phyloP scores from a whole-genome alignment of 2,329 filamentous ascomycete genomes.

The Fusarium sororula region DNA sequence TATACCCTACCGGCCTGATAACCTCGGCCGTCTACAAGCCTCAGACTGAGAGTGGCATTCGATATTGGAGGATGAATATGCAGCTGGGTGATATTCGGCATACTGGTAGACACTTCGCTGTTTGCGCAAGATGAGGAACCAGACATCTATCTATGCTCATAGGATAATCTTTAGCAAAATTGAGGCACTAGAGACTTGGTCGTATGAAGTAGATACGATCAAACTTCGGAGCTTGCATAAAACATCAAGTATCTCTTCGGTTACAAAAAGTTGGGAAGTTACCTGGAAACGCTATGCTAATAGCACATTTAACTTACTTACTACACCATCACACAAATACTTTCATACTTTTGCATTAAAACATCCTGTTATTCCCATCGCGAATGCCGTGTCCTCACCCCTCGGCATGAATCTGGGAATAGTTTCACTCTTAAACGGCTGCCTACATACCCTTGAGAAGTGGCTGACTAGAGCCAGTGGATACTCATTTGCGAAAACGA shows the following conservation, averaged over 20 bases:
- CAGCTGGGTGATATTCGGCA: rapidly evolving
- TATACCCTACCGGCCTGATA: rapidly evolving
- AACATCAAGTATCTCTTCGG: rapidly evolving
- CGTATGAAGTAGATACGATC: rapidly evolving
- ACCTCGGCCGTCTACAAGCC: rapidly evolving
- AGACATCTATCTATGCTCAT: not conserved
- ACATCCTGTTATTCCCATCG: rapidly evolving
- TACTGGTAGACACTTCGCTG: no score
- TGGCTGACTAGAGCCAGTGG: slow-evolving; percentile 12
- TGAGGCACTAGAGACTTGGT: not conserved
- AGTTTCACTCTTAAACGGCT: not conserved
- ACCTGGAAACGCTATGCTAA: rapidly evolving
- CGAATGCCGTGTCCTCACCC: no score
- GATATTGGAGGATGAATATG: not conserved
- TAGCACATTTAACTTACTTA: not conserved
- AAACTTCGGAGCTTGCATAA: rapidly evolving
- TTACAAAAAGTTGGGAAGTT: not conserved
- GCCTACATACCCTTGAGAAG: not conserved
- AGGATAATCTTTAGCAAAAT: rapidly evolving
- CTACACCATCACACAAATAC: rapidly evolving
- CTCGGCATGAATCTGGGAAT: not conserved
- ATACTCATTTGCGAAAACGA: slow-evolving; percentile 12
- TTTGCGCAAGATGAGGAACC: no score
- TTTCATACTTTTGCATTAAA: not conserved
- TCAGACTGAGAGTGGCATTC: no score